These are phyloP conservation scores for Picea abies DNA, from an alignment of 83 land plant genomes.

Conservation along the genomic window DNA sequence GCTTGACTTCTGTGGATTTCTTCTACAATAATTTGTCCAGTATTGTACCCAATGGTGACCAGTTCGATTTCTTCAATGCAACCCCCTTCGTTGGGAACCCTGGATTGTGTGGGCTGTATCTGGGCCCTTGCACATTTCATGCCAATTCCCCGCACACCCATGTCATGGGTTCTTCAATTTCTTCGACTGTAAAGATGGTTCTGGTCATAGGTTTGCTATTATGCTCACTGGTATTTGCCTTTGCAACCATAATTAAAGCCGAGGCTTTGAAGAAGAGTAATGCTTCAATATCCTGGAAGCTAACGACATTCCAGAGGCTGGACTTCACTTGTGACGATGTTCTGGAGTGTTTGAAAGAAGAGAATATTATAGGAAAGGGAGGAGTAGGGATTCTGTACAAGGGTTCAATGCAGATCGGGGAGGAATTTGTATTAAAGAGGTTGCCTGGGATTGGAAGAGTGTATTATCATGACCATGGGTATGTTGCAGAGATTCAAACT, in stretches of 20 bases:
- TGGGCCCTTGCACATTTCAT: not conserved
- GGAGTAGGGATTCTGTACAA: too few species aligned
- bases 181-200: conserved; percentile 45
- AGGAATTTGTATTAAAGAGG: too few species aligned
- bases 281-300: too few species aligned
- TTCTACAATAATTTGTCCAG: not conserved
- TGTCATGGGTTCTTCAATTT: conserved; percentile 3
- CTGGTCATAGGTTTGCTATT: conserved; percentile 4
- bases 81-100: conserved; percentile 59
- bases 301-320: too few species aligned
- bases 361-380: too few species aligned
- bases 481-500: conserved; percentile 54
- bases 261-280: conserved; percentile 13
- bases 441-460: conserved; percentile 44
- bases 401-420: too few species aligned
- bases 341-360: not conserved
- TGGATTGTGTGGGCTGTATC: conserved; percentile 46
- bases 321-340: too few species aligned
- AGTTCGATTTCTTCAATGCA: conserved; percentile 46
- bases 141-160: conserved; percentile 11
- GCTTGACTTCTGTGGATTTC: too few species aligned
- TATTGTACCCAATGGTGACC: too few species aligned
- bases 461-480: conserved; percentile 75
- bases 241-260: conserved; percentile 21
- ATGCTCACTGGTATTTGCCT: too few species aligned